phyloP scores from a whole-genome alignment of 83 land plant species.

The Larix sibirica region DNA sequence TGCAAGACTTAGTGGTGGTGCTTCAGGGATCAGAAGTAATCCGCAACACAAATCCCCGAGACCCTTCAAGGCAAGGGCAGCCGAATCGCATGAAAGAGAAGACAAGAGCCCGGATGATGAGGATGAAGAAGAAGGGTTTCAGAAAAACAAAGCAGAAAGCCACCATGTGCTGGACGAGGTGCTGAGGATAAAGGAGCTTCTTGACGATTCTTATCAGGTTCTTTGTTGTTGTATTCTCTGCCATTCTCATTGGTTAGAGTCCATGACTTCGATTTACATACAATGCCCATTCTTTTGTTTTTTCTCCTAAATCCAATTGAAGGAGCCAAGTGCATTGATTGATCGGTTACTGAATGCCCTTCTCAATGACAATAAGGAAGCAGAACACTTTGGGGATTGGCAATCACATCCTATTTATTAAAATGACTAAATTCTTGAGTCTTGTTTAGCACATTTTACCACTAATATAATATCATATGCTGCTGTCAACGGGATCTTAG shows the following conservation, averaged over 20 bases:
- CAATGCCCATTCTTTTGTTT: not conserved
- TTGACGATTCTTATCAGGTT: conserved; percentile 67
- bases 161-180: conserved; percentile 36
- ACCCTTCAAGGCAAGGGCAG: not conserved
- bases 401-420: not conserved
- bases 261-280: not conserved
- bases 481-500: no score
- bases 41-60: not conserved
- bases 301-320: not conserved
- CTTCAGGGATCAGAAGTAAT: not conserved
- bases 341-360: not conserved
- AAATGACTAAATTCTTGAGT: not conserved
- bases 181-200: conserved; percentile 41
- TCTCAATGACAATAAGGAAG: not conserved
- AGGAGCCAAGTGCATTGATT: not conserved
- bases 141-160: conserved; percentile 16
- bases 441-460: not conserved
- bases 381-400: not conserved
- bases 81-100: not conserved
- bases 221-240: not conserved
- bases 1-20: no score
- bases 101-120: conserved; percentile 2
- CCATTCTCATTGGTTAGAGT: not conserved
- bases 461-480: not conserved
- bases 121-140: conserved; percentile 21